Base-by-base conservation (phyloP, 2,329 filamentous ascomycete genomes). In the Rasamsonia emersonii region DNA sequence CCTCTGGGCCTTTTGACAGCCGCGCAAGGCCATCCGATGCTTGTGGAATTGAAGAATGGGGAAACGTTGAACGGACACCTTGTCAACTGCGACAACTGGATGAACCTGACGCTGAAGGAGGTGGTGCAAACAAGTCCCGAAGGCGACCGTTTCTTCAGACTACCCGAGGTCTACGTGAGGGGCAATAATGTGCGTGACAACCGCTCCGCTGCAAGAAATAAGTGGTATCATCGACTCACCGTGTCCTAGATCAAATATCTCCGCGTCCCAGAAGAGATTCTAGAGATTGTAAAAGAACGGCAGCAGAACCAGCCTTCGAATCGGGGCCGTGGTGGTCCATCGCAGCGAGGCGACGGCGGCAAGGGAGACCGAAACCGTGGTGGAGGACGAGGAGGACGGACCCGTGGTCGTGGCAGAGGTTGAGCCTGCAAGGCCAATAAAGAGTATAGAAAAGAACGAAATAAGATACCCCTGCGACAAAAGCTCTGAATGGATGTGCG, bases 71-170 rank as follows among this genome's bases (percentile, higher is more conserved):
- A 96, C 65, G 91, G 91, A 42, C 86, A 95, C 55, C 71, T 98
- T 38, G 82, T 95, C 59, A 86, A 82, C 61, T 98, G 89, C 77
- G 91, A 98, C 61, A 98, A 89, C 29, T 98, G 91, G 86, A 98
- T 98, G 91, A 98, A 98, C 66, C 68, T 98, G 48, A 96, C 89
- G 2, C 66, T 98, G 45, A 93, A 91, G 62, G 91, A 96, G 61
- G 93, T 98, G 14, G 85, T 96, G 20, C 89, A 96, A 64, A 96
- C 91, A 11, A 94, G 82, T 56, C 79, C 89, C 15, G 89, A 96
- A 53, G 91, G 86, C 41, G 88, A 96, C 62, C 88, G 83, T 56
- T 98, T 98, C 62, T 82, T 86, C 60, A 75, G 86, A 53, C 67
- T 98, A 61, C 80, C 86, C 20, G 93, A 98, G 59, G 86, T 89